phyloP scores from a whole-genome alignment of 495 filamentous ascomycete genomes.

The Xylaria longipes region DNA sequence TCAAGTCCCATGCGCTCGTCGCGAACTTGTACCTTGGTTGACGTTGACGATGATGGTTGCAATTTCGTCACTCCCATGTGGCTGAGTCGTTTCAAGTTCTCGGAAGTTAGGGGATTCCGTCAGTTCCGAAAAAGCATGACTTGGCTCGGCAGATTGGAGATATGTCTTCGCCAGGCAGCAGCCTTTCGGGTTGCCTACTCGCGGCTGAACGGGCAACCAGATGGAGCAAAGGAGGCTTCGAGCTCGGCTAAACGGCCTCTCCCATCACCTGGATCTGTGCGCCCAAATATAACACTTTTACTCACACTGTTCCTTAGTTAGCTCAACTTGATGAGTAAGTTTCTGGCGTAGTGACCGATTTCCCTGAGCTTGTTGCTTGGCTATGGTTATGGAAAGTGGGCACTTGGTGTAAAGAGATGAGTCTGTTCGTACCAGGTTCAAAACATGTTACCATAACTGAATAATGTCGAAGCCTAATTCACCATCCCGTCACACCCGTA shows the following conservation, averaged over 20 bases:
- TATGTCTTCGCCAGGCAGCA: constrained; percentile 9
- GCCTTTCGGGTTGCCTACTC: background rate
- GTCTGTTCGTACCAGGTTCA: background rate
- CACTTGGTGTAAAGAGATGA: background rate
- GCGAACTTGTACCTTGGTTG: background rate
- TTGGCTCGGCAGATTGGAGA: background rate
- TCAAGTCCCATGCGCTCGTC: background rate
- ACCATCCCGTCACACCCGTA: background rate
- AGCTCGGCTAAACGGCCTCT: background rate
- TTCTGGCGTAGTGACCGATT: background rate
- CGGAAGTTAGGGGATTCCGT: background rate
- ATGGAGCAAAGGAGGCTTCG: background rate
- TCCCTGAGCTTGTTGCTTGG: background rate
- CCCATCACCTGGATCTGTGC: background rate
- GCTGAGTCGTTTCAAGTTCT: constrained; percentile 17
- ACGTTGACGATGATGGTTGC: background rate
- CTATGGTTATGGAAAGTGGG: background rate
- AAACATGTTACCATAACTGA: background rate
- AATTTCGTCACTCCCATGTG: constrained; percentile 7
- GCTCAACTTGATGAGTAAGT: background rate
- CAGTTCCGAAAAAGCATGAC: background rate
- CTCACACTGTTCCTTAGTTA: background rate
- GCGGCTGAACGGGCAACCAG: background rate
- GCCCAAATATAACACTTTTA: background rate
- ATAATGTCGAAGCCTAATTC: background rate